Evolutionary conservation across 2,329 filamentous ascomycete species (phyloP).

Genomic region (Dendrostoma leiphaemia): DNA sequence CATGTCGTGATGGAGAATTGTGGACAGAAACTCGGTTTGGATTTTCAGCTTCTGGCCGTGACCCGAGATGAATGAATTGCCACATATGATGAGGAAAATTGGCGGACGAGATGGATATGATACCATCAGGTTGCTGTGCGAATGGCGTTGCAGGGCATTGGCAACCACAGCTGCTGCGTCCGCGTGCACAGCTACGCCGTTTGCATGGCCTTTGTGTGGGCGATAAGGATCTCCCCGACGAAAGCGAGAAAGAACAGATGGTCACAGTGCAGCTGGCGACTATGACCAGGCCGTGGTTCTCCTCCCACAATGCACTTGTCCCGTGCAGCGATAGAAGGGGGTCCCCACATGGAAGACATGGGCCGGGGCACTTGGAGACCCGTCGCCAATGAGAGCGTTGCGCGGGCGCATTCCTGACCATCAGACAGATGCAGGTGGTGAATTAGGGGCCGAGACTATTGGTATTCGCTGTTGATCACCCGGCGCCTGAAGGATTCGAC

Average conservation of each 20-base stretch:
- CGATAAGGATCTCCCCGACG: too few species aligned
- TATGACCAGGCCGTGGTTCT: not conserved
- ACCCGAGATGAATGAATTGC: constrained; percentile 16
- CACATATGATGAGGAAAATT: too few species aligned
- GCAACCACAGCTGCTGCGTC: constrained; percentile 1
- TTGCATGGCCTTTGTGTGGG: not conserved
- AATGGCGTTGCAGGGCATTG: constrained; percentile 7
- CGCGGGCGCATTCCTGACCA: constrained; percentile 19
- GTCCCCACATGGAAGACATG: constrained; percentile 18
- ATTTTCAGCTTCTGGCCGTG: constrained; percentile 13
- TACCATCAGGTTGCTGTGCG: constrained; percentile 2
- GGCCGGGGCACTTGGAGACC: constrained; percentile 14
- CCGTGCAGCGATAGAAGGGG: constrained; percentile 14
- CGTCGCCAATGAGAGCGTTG: constrained; percentile 17
- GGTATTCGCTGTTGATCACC: constrained; percentile 15
- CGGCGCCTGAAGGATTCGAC: constrained; percentile 14
- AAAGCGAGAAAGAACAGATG: not conserved
- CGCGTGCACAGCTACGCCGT: not conserved
- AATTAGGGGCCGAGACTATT: constrained; percentile 18
- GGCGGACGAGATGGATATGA: not conserved
- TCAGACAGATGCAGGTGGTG: constrained; percentile 19
- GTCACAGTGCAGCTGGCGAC: constrained; percentile 10
- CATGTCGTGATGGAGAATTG: constrained; percentile 18
- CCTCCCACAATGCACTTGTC: constrained; percentile 15
- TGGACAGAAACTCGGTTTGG: constrained; percentile 10